Evolutionary conservation across 768 basidiomycete species (phyloP).

Genomic region (Rubroboletus satanas): DNA sequence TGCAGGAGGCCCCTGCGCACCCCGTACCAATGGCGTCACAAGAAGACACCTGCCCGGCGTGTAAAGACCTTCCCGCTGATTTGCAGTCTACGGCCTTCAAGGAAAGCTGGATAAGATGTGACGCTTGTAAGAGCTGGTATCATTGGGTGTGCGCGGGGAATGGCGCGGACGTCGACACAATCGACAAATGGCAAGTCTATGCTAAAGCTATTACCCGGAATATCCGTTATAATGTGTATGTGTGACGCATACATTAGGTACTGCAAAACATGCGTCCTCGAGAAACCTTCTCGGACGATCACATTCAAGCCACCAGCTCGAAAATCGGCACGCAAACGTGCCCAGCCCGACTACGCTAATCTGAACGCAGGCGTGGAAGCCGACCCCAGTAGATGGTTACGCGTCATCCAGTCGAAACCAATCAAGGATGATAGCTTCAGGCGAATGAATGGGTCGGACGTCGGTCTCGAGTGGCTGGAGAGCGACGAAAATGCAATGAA

Average conservation of each 20-base stretch:
- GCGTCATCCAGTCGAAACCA: slow-evolving; percentile 63
- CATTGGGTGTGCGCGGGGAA: slow-evolving; percentile 80
- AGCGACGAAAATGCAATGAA: slow-evolving; percentile 67
- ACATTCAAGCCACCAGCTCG: slow-evolving; percentile 76
- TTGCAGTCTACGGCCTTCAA: slow-evolving; percentile 44
- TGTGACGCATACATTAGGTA: slow-evolving; percentile 48
- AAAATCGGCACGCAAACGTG: slow-evolving; percentile 74
- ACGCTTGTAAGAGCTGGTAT: slow-evolving; percentile 77
- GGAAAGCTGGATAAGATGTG: slow-evolving; percentile 81
- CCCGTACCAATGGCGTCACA: slow-evolving; percentile 12
- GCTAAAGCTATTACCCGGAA: slow-evolving; percentile 10
- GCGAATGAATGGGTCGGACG: slow-evolving; percentile 60
- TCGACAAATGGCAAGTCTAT: slow-evolving; percentile 71
- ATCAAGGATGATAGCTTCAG: slow-evolving; percentile 63
- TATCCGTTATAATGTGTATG: slow-evolving; percentile 10
- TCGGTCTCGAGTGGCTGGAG: slow-evolving; percentile 74
- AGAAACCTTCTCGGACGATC: slow-evolving; percentile 58
- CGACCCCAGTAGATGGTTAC: slow-evolving; percentile 60
- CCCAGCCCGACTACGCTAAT: slow-evolving; percentile 75
- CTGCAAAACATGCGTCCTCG: slow-evolving; percentile 58
- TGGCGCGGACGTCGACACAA: slow-evolving; percentile 56
- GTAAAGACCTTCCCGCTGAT: slow-evolving; percentile 35
- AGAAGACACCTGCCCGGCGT: slow-evolving; percentile 49
- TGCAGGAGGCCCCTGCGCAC: slow-evolving; percentile 11
- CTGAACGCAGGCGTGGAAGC: slow-evolving; percentile 62